A percentile compares a stretch with the other conserved stretches of the same genome.
phyloP scores from a whole-genome alignment of 2,329 filamentous ascomycete genomes.

The Aureobasidium subglaciale region DNA sequence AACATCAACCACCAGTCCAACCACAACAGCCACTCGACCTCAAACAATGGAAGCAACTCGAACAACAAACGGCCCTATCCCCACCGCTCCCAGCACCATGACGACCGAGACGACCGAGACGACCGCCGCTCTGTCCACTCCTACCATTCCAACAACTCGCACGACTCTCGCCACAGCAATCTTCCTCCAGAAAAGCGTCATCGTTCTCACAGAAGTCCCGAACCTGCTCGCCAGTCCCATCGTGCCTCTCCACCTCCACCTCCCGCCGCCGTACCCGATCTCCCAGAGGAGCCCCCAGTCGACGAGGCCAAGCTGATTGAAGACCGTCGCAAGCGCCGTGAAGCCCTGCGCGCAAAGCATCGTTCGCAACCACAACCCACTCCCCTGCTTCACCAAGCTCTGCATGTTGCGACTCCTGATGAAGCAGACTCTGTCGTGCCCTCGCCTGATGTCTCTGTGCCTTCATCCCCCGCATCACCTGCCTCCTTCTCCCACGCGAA shows the following conservation, averaged over 20 bases:
- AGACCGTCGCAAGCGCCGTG: constrained; percentile 73
- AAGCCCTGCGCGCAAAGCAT: constrained; percentile 79
- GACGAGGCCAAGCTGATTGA: constrained; percentile 81
- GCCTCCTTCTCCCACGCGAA: constrained; percentile 36
- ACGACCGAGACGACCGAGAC: constrained; percentile 53
- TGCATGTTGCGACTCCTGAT: constrained; percentile 2
- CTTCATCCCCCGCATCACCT: constrained; percentile 29
- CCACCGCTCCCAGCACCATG: constrained; percentile 59
- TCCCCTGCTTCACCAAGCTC: constrained; percentile 17
- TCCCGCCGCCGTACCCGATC: constrained; percentile 39
- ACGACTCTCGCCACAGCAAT: background rate
- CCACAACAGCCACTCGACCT: constrained; percentile 33
- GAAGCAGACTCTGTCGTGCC: background rate
- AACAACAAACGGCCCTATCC: constrained; percentile 3
- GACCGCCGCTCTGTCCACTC: constrained; percentile 37
- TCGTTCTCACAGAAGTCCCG: constrained; percentile 16
- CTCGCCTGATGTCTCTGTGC: constrained; percentile 47
- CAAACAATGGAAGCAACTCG: too few relatives aligned
- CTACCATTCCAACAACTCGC: constrained; percentile 41
- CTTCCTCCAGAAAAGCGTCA: constrained; percentile 13
- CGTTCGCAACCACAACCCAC: constrained; percentile 48
- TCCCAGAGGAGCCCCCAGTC: constrained; percentile 40
- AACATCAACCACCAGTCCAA: constrained; percentile 48
- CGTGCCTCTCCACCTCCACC: constrained; percentile 7
- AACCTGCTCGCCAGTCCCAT: constrained; percentile 10